Evolutionary conservation across 495 filamentous ascomycete species (phyloP), one percentile per base, ranked within the genome.

Genomic region (Glutinoglossum americanum): DNA sequence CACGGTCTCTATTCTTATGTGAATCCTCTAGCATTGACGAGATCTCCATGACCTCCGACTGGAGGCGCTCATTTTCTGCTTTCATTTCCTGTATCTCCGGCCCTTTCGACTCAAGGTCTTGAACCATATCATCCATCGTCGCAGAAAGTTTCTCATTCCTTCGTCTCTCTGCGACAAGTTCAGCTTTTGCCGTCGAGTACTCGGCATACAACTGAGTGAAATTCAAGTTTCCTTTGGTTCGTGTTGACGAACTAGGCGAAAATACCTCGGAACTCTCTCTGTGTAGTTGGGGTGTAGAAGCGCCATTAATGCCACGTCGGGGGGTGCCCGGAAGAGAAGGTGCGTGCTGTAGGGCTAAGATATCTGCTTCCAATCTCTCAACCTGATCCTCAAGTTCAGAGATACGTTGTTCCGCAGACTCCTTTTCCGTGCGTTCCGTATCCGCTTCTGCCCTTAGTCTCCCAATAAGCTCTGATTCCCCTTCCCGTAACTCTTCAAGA

Each of bases 391-490:
- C 87, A 9, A 96, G 77, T 60, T 94, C 85, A 13, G 76, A 75
- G 57, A 86, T 70, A 60, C 80, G 78, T 53, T 74, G 73, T 67
- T 93, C 85, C 0, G 81, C 77, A 47, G 78, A 76, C 49, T 81
- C 74, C 57, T 81, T 82, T 57, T 87, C 84, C 13, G 76, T 67
- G 60, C 82, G 82, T 61, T 92, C 87, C 0, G 84, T 84, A 63
- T 95, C 87, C 19, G 85, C 70, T 66, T 92, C 87, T 45, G 87
- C 82, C 53, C 81, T 80, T 28, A 90, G 70, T 49, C 80, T 76
- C 13, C 86, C 83, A 55, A 96, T 75, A 62, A 93, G 85, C 35
- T 85, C 82, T 21, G 86, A 84, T 7, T 82, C 81, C 62, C 88
- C 82, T 44, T 93, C 85, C 65, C 83, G 85, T 15, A 82, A 78